Evolutionary conservation across 1,284 basidiomycete species (phyloP), one percentile per base, ranked within the genome.

Genomic region (Rhodotorula sp.): DNA sequence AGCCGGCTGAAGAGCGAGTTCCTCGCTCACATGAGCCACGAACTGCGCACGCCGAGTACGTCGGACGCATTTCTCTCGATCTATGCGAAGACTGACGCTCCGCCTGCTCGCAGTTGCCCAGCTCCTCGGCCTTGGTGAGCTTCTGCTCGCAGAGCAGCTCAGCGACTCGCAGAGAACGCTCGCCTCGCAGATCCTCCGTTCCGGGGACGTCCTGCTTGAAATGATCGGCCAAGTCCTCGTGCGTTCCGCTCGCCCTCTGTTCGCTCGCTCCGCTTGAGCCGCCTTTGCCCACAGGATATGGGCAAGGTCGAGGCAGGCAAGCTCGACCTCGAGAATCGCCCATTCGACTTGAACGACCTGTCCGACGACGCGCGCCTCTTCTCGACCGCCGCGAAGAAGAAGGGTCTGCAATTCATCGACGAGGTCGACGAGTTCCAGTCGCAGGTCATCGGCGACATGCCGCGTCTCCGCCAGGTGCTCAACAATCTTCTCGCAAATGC

Each of bases 251-350:
- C 1, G 36, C 51, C 27, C 1, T 25, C 4, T 34, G 13, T 1
- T 8, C 21, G 36, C 8, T 51, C 1, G 8, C 19, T 17, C 34
- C 21, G 36, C 48, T 56, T 15, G 41, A 6, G 2, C 29, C 37
- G 41, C 1, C 12, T 2, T 10, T 34, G 8, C 25, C 72, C 78
- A 34, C 76, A 81, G 63, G 81, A 82, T 69, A 80, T 82, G 60
- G 78, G 78, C 63, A 82, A 82, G 70, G 79, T 82, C 53, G 81
- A 82, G 71, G 78, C 81, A 8, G 81, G 81, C 61, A 80, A 81
- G 75, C 78, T 82, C 61, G 81, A 82, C 50, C 75, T 82, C 55
- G 81, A 82, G 53, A 74, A 72, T 61, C 72, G 76, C 19, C 78
- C 81, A 0, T 82, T 82, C 78, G 72, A 75, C 53, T 75, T 82